A percentile compares a stretch with the other conserved stretches of the same genome.
Evolutionary conservation across 306 rosid genomes (phyloP).

Genomic region (Datisca glomerata): DNA sequence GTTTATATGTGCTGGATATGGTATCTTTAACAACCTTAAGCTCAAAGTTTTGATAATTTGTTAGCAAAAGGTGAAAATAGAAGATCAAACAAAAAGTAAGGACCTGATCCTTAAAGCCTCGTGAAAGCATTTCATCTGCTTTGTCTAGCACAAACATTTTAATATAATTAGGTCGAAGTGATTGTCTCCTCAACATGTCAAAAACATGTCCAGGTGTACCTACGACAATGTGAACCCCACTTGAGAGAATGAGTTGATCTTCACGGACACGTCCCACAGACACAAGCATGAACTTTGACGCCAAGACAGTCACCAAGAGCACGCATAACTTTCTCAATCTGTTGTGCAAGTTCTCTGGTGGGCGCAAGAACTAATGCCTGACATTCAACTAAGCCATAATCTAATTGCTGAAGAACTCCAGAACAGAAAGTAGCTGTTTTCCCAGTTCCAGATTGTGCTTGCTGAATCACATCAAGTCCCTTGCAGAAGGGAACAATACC

Average conservation of each 20-base stretch:
- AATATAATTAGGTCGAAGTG: slow-evolving; percentile 40
- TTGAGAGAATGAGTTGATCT: slow-evolving; percentile 44
- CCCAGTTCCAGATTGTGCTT: slow-evolving; percentile 74
- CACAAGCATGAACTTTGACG: slow-evolving; percentile 70
- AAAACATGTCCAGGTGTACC: slow-evolving; percentile 69
- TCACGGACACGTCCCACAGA: slow-evolving; percentile 68
- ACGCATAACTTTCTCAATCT: slow-evolving; percentile 72
- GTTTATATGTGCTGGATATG: no score
- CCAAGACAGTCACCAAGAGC: slow-evolving; percentile 66
- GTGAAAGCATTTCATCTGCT: slow-evolving; percentile 78
- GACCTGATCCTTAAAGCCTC: slow-evolving; percentile 79
- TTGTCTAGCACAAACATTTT: slow-evolving; percentile 54
- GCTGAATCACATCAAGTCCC: slow-evolving; percentile 72
- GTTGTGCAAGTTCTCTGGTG: slow-evolving; percentile 69
- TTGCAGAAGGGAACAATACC: slow-evolving; percentile 69
- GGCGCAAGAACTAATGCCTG: slow-evolving; percentile 75
- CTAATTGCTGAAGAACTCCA: slow-evolving; percentile 66
- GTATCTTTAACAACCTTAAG: no score
- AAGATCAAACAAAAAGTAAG: no score
- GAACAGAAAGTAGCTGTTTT: slow-evolving; percentile 72
- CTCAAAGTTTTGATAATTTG: no score
- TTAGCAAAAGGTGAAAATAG: neutral
- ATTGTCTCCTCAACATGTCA: slow-evolving; percentile 59
- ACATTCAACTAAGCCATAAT: slow-evolving; percentile 48
- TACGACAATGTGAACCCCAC: slow-evolving; percentile 58